A percentile compares a stretch with the other conserved stretches of the same genome.
Evolutionary conservation across 345 rosid genomes (phyloP).

Genomic region (Kernera saxatilis): DNA sequence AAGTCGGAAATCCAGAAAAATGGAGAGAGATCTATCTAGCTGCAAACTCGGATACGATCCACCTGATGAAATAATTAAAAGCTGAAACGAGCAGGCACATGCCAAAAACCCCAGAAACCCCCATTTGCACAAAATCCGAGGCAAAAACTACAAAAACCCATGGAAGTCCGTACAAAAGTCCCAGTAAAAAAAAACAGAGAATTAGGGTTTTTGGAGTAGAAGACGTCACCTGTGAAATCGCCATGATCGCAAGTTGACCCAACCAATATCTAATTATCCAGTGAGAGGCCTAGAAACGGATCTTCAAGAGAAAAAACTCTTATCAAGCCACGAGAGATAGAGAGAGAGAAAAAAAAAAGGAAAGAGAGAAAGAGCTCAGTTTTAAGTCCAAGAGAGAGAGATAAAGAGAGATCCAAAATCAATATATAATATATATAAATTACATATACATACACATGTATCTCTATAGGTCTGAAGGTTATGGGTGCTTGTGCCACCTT

Average conservation of each 20-base stretch:
- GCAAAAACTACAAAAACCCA: conserved; percentile 8
- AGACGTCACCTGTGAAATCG: conserved; percentile 23
- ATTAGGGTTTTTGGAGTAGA: conserved; percentile 33
- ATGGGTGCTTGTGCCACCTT: conserved; percentile 38
- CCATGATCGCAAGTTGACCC: conserved; percentile 15
- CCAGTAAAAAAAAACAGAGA: neutral
- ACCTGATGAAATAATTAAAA: neutral
- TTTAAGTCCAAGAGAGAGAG: conserved; percentile 20
- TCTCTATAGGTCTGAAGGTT: conserved; percentile 16
- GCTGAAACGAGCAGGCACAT: neutral
- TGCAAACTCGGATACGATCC: conserved; percentile 31
- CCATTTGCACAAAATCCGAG: conserved; percentile 25
- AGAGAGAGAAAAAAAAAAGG: neutral
- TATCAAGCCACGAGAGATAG: neutral
- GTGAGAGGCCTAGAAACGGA: conserved; percentile 20
- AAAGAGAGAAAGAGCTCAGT: conserved; percentile 22
- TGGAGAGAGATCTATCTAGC: conserved; percentile 22
- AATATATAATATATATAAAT: conserved; percentile 13
- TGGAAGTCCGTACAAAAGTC: neutral
- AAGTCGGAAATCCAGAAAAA: neutral
- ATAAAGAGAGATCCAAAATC: conserved; percentile 27
- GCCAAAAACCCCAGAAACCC: neutral
- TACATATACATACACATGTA: conserved; percentile 12
- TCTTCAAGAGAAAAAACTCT: conserved; percentile 15
- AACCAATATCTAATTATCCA: neutral